A percentile compares a stretch with the other conserved stretches of the same genome.
Conservation (phyloP, 78 protist genomes). For the Speleostelium caveatum region DNA sequence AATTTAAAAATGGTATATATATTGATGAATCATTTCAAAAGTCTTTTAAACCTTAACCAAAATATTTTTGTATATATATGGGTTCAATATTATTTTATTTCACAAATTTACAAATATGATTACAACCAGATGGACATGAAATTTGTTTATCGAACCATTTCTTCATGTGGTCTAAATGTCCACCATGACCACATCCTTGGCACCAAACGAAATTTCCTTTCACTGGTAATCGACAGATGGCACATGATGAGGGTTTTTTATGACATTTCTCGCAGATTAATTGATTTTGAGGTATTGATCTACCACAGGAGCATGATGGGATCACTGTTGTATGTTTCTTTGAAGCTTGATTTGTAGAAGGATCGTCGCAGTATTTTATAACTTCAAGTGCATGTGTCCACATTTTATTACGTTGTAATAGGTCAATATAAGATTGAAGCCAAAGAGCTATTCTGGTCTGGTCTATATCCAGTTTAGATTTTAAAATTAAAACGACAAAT, state of each 20-base stretch:
- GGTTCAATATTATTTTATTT: too few species aligned
- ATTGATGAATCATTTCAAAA: too few species aligned
- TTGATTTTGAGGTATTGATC: constrained; percentile 22
- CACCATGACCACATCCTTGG: constrained; percentile 90
- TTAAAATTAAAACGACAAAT: constrained; percentile 17
- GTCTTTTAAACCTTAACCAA: too few species aligned
- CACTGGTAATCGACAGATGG: constrained; percentile 61
- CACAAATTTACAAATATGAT: constrained; percentile 80
- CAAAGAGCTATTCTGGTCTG: constrained; percentile 2
- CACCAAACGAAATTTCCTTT: constrained; percentile 84
- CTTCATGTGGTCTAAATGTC: constrained; percentile 76
- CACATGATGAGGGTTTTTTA: constrained; percentile 16
- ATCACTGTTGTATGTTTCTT: constrained; percentile 37
- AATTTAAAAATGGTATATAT: too few species aligned
- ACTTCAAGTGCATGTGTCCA: constrained; percentile 57
- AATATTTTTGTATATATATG: too few species aligned
- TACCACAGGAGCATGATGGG: constrained; percentile 50
- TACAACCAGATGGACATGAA: constrained; percentile 84
- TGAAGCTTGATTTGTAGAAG: neutral
- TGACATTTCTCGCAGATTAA: constrained; percentile 55
- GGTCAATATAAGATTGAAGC: constrained; percentile 41
- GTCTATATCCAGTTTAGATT: neutral
- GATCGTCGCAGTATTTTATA: constrained; percentile 52
- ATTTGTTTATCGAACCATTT: constrained; percentile 65
- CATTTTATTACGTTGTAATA: constrained; percentile 62